Percentiles rank a stretch among this genome's conserved stretches.
These are phyloP conservation scores for Xylaria hypoxylon DNA, from an alignment of 2,329 filamentous ascomycete genomes.

Conservation along the genomic window DNA sequence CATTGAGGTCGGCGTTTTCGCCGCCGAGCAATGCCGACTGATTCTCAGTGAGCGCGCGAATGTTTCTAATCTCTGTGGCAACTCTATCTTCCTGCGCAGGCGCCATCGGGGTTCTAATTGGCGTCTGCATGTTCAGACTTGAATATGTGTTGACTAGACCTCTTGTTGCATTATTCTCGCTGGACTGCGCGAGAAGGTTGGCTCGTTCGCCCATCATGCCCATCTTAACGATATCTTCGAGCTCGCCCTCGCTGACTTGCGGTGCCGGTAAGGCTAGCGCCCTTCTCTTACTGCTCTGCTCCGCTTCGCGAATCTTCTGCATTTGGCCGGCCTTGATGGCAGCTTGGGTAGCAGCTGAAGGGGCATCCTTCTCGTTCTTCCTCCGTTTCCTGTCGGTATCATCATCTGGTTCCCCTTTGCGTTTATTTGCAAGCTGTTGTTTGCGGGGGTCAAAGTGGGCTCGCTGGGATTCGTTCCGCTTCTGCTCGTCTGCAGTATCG, in stretches of 20 bases:
- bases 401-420: slow-evolving; percentile 91
- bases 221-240: slow-evolving; percentile 99
- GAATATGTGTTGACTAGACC: slow-evolving; percentile 90
- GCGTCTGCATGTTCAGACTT: slow-evolving; percentile 81
- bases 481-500: slow-evolving; percentile 86
- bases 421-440: slow-evolving; percentile 89
- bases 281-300: slow-evolving; percentile 94
- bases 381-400: slow-evolving; percentile 83
- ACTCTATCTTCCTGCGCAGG: slow-evolving; percentile 95
- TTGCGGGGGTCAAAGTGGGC: slow-evolving; percentile 92
- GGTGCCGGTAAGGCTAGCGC: slow-evolving; percentile 85
- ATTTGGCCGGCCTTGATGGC: slow-evolving; percentile 93
- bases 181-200: slow-evolving; percentile 76
- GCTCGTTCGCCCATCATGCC: slow-evolving; percentile 92
- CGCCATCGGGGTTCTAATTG: slow-evolving; percentile 91
- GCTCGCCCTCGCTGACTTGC: slow-evolving; percentile 90
- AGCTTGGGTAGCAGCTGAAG: slow-evolving; percentile 83
- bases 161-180: slow-evolving; percentile 86
- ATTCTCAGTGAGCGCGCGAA: slow-evolving; percentile 89
- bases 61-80: slow-evolving; percentile 95
- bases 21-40: slow-evolving; percentile 93
- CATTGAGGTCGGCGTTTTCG: slow-evolving; percentile 89
- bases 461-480: slow-evolving; percentile 83
- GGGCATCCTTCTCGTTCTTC: slow-evolving; percentile 86
- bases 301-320: slow-evolving; percentile 94